phyloP scores from a whole-genome alignment of 2,329 filamentous ascomycete genomes.

The Teratosphaeria nubilosa region DNA sequence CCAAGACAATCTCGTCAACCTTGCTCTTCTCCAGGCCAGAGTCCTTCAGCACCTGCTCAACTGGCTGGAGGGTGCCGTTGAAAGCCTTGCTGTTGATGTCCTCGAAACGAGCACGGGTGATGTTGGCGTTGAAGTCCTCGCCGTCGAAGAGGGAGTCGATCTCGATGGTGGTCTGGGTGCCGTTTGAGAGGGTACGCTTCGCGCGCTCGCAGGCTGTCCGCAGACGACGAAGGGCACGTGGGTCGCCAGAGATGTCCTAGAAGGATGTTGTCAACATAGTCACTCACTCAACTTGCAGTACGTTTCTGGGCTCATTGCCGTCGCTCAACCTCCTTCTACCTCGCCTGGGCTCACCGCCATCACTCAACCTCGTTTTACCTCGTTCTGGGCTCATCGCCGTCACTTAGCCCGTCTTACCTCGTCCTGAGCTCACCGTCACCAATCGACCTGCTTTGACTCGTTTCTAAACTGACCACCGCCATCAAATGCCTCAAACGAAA shows the following conservation, averaged over 20 bases:
- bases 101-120: constrained; percentile 98
- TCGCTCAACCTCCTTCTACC: too few species aligned
- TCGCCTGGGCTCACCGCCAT: too few species aligned
- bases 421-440: too few species aligned
- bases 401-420: too few species aligned
- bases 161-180: constrained; percentile 94
- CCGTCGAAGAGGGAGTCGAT: constrained; percentile 98
- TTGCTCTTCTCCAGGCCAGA: constrained; percentile 75
- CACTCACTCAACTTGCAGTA: too few species aligned
- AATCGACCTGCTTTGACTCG: too few species aligned
- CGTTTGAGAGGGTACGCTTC: constrained; percentile 97
- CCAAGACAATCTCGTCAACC: constrained; percentile 97
- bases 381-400: too few species aligned
- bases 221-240: constrained; percentile 89
- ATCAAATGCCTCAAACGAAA: neutral
- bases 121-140: constrained; percentile 92
- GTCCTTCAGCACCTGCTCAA: constrained; percentile 95
- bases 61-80: constrained; percentile 84
- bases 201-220: constrained; percentile 98
- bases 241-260: constrained; percentile 60
- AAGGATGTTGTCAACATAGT: too few species aligned
- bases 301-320: too few species aligned
- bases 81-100: constrained; percentile 96
- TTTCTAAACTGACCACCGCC: neutral
- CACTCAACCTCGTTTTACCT: too few species aligned